A percentile compares a stretch with the other conserved stretches of the same genome.
Evolutionary conservation across 495 filamentous ascomycete genomes (phyloP).

Genomic region (Talaromyces proteolyticus): DNA sequence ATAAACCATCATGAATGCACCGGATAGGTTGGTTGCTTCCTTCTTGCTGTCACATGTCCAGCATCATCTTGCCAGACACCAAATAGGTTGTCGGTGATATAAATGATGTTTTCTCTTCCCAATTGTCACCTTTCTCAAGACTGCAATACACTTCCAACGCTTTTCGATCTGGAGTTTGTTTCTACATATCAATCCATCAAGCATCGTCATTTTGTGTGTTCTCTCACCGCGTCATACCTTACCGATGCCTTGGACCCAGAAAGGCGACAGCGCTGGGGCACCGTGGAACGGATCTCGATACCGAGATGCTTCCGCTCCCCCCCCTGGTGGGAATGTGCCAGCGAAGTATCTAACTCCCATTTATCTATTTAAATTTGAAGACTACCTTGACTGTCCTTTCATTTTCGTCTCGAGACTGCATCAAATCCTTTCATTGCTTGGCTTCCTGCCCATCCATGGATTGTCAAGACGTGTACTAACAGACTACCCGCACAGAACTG

Average conservation of each 20-base stretch:
- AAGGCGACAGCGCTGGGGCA: not conserved
- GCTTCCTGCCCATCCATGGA: too few relatives aligned
- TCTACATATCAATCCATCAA: too few relatives aligned
- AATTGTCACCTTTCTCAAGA: too few relatives aligned
- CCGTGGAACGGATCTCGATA: slow-evolving; percentile 6
- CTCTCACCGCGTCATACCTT: not conserved
- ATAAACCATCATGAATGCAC: slow-evolving; percentile 58
- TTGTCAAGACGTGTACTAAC: too few relatives aligned
- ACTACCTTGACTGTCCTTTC: not conserved
- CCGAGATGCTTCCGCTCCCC: slow-evolving; percentile 6
- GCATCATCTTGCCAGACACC: too few relatives aligned
- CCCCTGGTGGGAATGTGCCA: slow-evolving; percentile 3
- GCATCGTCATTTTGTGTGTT: too few relatives aligned
- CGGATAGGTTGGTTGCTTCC: slow-evolving; percentile 49
- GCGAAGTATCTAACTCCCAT: slow-evolving; percentile 5
- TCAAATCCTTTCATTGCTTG: too few relatives aligned
- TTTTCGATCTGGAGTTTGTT: not conserved
- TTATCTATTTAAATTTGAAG: too few relatives aligned
- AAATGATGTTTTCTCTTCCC: too few relatives aligned
- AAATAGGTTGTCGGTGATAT: too few relatives aligned
- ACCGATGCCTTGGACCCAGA: slow-evolving; percentile 1
- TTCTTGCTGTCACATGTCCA: slow-evolving; percentile 1
- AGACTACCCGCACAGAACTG: slow-evolving; percentile 81
- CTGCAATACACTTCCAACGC: too few relatives aligned
- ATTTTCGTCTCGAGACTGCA: too few relatives aligned